phyloP scores from a whole-genome alignment of 2,329 filamentous ascomycete genomes.

The Dothidotthia symphoricarpi region DNA sequence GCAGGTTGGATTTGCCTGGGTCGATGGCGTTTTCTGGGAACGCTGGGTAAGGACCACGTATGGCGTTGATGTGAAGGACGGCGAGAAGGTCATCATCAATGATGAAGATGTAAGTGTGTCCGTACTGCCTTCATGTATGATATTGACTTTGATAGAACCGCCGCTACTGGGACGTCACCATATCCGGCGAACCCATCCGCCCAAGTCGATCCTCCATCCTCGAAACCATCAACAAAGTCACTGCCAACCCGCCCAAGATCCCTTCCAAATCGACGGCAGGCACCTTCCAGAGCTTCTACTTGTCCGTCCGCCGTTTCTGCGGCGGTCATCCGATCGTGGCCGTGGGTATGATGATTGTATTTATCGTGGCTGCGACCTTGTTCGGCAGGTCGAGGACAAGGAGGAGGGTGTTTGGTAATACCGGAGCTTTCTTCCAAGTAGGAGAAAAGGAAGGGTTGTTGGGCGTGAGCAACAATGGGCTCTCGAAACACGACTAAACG shows the following conservation, averaged over 20 bases:
- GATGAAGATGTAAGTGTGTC: slow-evolving; percentile 80
- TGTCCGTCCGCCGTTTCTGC: slow-evolving; percentile 43
- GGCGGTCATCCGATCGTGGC: slow-evolving; percentile 48
- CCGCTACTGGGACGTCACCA: slow-evolving; percentile 90
- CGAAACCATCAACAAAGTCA: slow-evolving; percentile 75
- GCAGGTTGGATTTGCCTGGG: slow-evolving; percentile 93
- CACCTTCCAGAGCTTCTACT: slow-evolving; percentile 67
- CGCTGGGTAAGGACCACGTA: slow-evolving; percentile 95
- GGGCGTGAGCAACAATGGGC: slow-evolving; percentile 38
- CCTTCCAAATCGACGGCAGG: slow-evolving; percentile 75
- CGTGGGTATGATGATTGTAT: slow-evolving; percentile 57
- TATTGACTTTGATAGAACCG: slow-evolving; percentile 62
- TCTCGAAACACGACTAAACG: slow-evolving; percentile 32
- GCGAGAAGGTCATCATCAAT: slow-evolving; percentile 92
- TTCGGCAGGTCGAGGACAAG: slow-evolving; percentile 34
- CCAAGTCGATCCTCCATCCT: slow-evolving; percentile 87
- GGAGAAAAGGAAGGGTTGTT: slow-evolving; percentile 69
- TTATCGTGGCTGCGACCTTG: slow-evolving; percentile 52
- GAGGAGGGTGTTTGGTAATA: slow-evolving; percentile 49
- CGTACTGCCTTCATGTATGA: not conserved
- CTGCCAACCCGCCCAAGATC: slow-evolving; percentile 67
- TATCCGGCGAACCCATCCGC: slow-evolving; percentile 84
- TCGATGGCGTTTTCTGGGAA: slow-evolving; percentile 96
- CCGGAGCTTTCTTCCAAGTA: slow-evolving; percentile 61
- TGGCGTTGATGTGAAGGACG: slow-evolving; percentile 79